Percentiles rank a stretch among this genome's conserved stretches.
Evolutionary conservation across 768 basidiomycete genomes (phyloP).

Genomic region (Rhodotorula babjevae): DNA sequence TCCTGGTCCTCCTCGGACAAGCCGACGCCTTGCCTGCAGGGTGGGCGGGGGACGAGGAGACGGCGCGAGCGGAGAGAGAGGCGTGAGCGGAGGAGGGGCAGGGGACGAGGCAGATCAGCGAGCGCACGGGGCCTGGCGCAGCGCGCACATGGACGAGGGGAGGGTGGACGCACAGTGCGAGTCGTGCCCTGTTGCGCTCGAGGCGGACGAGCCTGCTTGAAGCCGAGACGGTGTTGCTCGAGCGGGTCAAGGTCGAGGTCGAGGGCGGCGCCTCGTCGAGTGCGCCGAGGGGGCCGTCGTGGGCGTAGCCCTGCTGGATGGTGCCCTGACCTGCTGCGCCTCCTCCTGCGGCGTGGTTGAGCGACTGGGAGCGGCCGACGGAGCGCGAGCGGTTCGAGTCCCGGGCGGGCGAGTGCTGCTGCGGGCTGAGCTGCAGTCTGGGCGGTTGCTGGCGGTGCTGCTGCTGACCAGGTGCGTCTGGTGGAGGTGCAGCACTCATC

Average conservation of each 20-base stretch:
- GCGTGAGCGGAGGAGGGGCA: not conserved
- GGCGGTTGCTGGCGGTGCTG: too few relatives aligned
- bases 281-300: not conserved
- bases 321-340: not conserved
- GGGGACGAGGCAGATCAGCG: not conserved
- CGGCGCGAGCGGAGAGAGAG: not conserved
- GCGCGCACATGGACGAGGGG: not conserved
- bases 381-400: not conserved
- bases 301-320: not conserved
- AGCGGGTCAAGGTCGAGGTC: conserved; percentile 4
- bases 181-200: conserved; percentile 23
- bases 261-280: not conserved
- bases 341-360: not conserved
- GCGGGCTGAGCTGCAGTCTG: not conserved
- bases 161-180: conserved; percentile 21
- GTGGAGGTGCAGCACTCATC: too few relatives aligned
- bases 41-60: not conserved
- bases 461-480: too few relatives aligned
- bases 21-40: conserved; percentile 28
- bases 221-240: conserved; percentile 29
- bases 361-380: not conserved
- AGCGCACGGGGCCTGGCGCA: too few relatives aligned
- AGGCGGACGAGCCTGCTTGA: conserved; percentile 22
- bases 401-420: too few relatives aligned
- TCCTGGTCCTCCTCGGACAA: conserved; percentile 35